Base-by-base conservation (phyloP, 2,329 filamentous ascomycete species). In the Dactylellina parvicollis region DNA sequence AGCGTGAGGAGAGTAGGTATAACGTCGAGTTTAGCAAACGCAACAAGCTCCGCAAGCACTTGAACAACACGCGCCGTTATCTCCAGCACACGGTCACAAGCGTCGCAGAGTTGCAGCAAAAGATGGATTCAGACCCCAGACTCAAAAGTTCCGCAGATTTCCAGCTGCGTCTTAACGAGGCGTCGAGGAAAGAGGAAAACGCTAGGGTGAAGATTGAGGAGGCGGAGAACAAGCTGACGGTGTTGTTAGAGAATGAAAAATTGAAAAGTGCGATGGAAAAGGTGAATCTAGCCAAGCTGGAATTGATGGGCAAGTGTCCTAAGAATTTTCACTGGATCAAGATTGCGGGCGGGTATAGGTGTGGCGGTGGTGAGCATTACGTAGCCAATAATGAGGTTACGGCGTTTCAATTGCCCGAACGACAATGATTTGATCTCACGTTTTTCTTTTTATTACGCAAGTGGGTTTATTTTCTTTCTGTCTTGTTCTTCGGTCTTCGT, bases 251-350 rank as follows among this genome's bases (percentile, higher is more conserved):
- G 47, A 57, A 76, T 30, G 66, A 77, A 47, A 75, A 9, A 77
- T 44, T 75, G 20, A 34, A 28, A 7, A 44, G 47, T 3, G 67
- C 54, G 4, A 22, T 38, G 3, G 61, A 77, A 2, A 78, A 80
- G 22, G 79, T 76, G 12, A 79, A 81, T 32, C 34, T 81, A 38
- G 82, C 83, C 78, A 82, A 75, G 75, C 80, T 59, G 80, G 83
- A 71, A 82, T 82, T 65, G 78, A 82, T 86, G 81, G 89, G 89
- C 0, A 54, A 79, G 0, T 92, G 89, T 78, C 81, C 82, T 0
- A 36, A 61, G 16, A 89, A 89, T 0, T 92, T 50, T 77, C 60
- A 66, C 0, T 92, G 89, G 89, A 86, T 89, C 24, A 86, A 85
- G 76, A 84, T 88, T 76, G 40, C 1, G 1, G 77, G 76, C 0